Evolutionary conservation across 75 land plant species (phyloP), one percentile per base, ranked within the genome.

Genomic region (Picea glauca): DNA sequence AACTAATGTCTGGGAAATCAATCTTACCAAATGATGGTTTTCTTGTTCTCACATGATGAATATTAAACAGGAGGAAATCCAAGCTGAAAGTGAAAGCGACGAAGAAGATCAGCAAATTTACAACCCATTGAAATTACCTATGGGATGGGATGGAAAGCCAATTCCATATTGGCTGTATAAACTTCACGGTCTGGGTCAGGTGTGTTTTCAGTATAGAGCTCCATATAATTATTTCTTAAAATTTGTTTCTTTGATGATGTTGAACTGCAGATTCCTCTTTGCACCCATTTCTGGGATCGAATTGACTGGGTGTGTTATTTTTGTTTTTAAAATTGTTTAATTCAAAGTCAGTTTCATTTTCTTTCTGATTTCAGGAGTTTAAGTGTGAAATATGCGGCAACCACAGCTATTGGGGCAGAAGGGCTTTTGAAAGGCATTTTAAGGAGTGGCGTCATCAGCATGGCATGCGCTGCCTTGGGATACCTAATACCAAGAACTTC

Each of bases 131-230:
- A 98, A 98, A 80, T 68, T 98, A 74, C 99, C 99, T n/a, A 91
- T 98, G 96, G 99, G 99, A 60, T 98, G 93, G 94, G 99, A 98
- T 90, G 99, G 99, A 60, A 98, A 98, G 81, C 99, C 99, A 58
- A 98, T 98, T 62, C 99, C 99, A 32, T 98, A 98, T 68, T 98
- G 99, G 99, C 82, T 98, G 1, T 98, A 98, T 81, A 97, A 98
- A 81, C 98, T 98, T 85, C 99, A 98, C 87, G 99, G 99, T 30
- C 92, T 98, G 73, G 99, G 98, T 15, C 99, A 96, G 92, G 96
- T 95, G 72, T 63, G 72, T 64, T n/a, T 58, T 5, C 31, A 17
- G 40, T 15, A 80, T 18, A 8, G 8, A 15, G 18, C 13, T 40
- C 32, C 57, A 11, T 15, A n/a, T 72, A 23, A 30, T 58, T 57